Evolutionary conservation across 257 asterid genomes (phyloP), one percentile per base, ranked within the genome.

Genomic region (Fraxinus anomala): DNA sequence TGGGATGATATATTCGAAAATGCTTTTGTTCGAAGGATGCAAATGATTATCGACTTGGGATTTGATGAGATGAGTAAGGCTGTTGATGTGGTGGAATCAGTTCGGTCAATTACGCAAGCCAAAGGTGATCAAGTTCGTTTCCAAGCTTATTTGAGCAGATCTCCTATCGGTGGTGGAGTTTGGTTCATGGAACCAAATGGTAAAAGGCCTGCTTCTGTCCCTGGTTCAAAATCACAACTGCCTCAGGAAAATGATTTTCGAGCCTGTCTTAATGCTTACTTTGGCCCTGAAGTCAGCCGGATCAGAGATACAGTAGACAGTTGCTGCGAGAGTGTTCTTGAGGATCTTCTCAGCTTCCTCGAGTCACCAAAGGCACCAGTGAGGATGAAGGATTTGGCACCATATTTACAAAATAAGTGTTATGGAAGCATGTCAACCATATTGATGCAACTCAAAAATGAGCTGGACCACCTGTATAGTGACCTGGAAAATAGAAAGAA

Each of bases 1-100:
- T 96, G 99, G 99, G 96, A 92, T 76, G 99, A 93, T 84, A 93
- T 93, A 70, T 96, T 96, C 73, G 99, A 96, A 84, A 88, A 92
- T 82, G 97, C 97, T 79, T 96, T 96, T 82, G 91, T 89, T 81
- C 92, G 84, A 77, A 93, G 99, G 89, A 96, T 96, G 98, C 92
- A 92, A 88, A 82, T 85, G 30, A 89, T 96, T 78, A 84, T 93
- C 70, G 90, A 91, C 70, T 78, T 82, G 75, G 91, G 93, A 79
- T 96, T 93, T 78, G 89, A 87, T 82, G 96, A 86, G 72, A 85
- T 96, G 82, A 86, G 87, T 83, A 87, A 87, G 79, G 82, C 34
- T 70, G 93, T 93, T 80, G 82, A 92, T 77, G 92, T 93, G 63
- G 90, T 80, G 80, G 90, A 88, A 79, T 88, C 97, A 80, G 94